These are phyloP conservation scores for Penicillium cinerascens DNA, from an alignment of 495 filamentous ascomycete genomes.

Conservation along the genomic window DNA sequence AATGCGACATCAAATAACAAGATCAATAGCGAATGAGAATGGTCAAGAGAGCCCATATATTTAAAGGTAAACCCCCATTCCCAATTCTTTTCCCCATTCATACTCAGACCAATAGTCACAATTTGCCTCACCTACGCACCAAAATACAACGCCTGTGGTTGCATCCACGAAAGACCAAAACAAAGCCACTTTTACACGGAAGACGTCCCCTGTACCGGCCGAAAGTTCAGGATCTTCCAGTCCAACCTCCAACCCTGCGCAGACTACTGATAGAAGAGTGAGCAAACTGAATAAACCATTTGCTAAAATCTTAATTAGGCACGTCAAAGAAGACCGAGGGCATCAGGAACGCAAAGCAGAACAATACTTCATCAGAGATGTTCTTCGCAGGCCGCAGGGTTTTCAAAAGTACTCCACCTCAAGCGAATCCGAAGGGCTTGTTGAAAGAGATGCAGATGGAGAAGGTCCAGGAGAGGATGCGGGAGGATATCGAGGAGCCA, in stretches of 20 bases:
- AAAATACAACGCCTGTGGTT: conserved; percentile 24
- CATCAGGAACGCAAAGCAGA: not conserved
- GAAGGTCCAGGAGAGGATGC: no score
- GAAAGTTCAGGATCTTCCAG: conserved; percentile 4
- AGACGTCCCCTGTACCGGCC: conserved; percentile 3
- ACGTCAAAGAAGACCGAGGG: not conserved
- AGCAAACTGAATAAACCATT: not conserved
- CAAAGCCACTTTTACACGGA: not conserved
- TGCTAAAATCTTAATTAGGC: not conserved
- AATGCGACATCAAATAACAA: no score
- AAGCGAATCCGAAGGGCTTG: no score
- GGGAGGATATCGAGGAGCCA: no score
- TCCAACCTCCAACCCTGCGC: conserved; percentile 10
- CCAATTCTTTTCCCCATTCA: not conserved
- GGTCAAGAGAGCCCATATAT: no score
- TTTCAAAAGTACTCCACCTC: no score
- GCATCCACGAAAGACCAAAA: conserved; percentile 7
- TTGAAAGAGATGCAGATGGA: no score
- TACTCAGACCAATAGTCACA: not conserved
- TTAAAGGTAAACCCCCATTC: no score
- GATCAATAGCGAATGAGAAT: no score
- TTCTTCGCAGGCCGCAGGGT: no score
- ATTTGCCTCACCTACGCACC: conserved; percentile 19
- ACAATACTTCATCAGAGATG: no score
- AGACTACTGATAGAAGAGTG: conserved; percentile 16